Percentiles rank a stretch among this genome's conserved stretches.
These are phyloP conservation scores for Suillus brevipes DNA, from an alignment of 768 basidiomycete species.

Conservation along the genomic window DNA sequence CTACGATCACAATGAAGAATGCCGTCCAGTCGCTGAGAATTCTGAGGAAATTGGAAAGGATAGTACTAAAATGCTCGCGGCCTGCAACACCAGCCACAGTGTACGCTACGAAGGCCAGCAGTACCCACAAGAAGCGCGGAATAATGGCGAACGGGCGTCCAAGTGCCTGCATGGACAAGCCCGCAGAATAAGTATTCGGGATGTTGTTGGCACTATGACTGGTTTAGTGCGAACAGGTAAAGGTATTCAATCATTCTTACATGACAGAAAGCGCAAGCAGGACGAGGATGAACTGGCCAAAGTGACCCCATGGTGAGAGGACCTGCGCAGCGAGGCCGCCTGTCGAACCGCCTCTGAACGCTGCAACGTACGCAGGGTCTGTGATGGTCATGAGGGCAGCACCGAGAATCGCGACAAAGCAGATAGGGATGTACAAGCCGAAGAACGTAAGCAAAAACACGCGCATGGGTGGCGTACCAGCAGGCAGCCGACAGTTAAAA, in stretches of 20 bases:
- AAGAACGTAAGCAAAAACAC: slow-evolving; percentile 53
- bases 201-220: slow-evolving; percentile 38
- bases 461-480: slow-evolving; percentile 39
- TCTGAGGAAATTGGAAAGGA: slow-evolving; percentile 43
- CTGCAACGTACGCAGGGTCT: slow-evolving; percentile 38
- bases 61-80: slow-evolving; percentile 44
- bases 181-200: slow-evolving; percentile 48
- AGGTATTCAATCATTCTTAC: slow-evolving; percentile 22
- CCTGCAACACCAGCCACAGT: slow-evolving; percentile 43
- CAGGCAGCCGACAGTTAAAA: slow-evolving; percentile 53
- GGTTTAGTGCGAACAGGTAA: slow-evolving; percentile 4
- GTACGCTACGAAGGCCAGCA: slow-evolving; percentile 40
- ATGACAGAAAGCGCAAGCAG: slow-evolving; percentile 45
- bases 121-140: slow-evolving; percentile 48
- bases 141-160: slow-evolving; percentile 43
- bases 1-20: slow-evolving; percentile 46
- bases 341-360: slow-evolving; percentile 41
- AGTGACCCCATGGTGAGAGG: slow-evolving; percentile 44
- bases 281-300: slow-evolving; percentile 43
- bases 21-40: slow-evolving; percentile 48
- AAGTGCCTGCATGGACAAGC: slow-evolving; percentile 46
- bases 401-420: slow-evolving; percentile 38
- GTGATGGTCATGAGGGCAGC: slow-evolving; percentile 45
- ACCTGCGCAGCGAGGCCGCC: slow-evolving; percentile 47
- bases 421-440: slow-evolving; percentile 49